Conservation (phyloP, 1,284 basidiomycete genomes). For the Omphalotus olearius region DNA sequence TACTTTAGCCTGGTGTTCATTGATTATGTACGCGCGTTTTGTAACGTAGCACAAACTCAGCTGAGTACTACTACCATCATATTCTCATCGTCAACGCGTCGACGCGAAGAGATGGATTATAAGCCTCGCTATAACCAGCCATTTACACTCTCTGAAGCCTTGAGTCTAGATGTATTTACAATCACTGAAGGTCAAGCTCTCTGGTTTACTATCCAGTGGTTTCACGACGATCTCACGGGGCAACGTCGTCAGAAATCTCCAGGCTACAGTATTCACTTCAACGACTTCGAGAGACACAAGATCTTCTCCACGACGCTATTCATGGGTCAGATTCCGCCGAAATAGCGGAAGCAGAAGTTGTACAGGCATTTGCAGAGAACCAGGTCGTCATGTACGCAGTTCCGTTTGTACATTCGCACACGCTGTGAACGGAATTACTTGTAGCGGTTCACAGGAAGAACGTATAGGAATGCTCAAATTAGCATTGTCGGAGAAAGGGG, state of each 20-base stretch:
- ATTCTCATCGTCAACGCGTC: neutral
- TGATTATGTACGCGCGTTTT: too few species aligned
- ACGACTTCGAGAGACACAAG: conserved; percentile 63
- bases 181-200: conserved; percentile 60
- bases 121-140: conserved; percentile 66
- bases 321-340: conserved; percentile 31
- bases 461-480: conserved; percentile 61
- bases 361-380: conserved; percentile 41
- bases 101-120: conserved; percentile 57
- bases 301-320: conserved; percentile 47
- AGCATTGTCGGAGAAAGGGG: conserved; percentile 62
- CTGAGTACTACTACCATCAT: too few species aligned
- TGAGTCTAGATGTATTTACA: conserved; percentile 57
- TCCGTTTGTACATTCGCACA: neutral
- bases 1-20: too few species aligned
- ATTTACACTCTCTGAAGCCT: conserved; percentile 68
- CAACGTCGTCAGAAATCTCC: conserved; percentile 54
- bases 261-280: conserved; percentile 70
- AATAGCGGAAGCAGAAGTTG: conserved; percentile 40
- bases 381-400: conserved; percentile 40
- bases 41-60: too few species aligned
- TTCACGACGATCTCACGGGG: conserved; percentile 1
- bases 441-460: conserved; percentile 69
- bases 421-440: neutral
- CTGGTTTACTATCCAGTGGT: conserved; percentile 5